These are phyloP conservation scores for Oryza longistaminata DNA, from an alignment of 176 grass and related monocot species.

Conservation along the genomic window DNA sequence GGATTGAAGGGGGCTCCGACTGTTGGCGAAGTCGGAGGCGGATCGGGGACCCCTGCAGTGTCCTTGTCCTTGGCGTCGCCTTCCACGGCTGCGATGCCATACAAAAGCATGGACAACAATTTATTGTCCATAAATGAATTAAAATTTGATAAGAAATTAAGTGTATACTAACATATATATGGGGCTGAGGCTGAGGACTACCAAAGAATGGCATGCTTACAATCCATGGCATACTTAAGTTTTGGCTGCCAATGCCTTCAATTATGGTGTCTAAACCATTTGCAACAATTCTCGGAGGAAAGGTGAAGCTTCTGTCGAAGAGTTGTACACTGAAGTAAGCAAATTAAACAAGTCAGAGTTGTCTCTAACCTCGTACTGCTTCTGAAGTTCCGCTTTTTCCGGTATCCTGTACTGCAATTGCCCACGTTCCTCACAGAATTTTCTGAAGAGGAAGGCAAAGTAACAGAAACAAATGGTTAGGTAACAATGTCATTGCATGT, in stretches of 20 bases:
- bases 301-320: neutral
- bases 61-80: too few relatives aligned
- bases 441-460: conserved; percentile 34
- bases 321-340: neutral
- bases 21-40: too few relatives aligned
- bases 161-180: too few relatives aligned
- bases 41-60: too few relatives aligned
- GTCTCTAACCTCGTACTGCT: neutral
- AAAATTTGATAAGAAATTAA: too few relatives aligned
- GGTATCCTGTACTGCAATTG: conserved; percentile 62
- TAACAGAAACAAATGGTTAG: neutral
- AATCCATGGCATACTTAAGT: too few relatives aligned
- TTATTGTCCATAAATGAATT: too few relatives aligned
- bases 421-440: conserved; percentile 38
- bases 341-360: neutral
- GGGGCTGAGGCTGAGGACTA: too few relatives aligned
- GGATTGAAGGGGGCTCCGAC: too few relatives aligned
- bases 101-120: too few relatives aligned
- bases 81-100: too few relatives aligned
- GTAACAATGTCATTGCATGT: neutral
- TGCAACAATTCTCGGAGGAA: neutral
- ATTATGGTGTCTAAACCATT: neutral
- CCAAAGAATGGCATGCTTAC: too few relatives aligned
- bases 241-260: neutral
- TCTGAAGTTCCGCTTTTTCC: neutral